Base-by-base conservation (phyloP, 2,329 filamentous ascomycete genomes). In the Phaeosphaeria sp. region DNA sequence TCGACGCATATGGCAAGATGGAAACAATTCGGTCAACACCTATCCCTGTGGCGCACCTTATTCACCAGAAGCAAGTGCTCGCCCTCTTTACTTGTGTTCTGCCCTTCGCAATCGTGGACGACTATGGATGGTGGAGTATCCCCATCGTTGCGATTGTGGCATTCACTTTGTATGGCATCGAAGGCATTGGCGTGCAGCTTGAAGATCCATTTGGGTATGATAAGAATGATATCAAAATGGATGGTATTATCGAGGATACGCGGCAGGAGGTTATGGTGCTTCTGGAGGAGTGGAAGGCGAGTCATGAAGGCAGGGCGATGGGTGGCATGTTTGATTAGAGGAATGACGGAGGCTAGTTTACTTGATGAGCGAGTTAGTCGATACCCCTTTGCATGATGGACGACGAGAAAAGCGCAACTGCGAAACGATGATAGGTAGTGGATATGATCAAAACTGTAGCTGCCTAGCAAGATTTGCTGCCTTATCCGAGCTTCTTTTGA, bases 191-290 rank as follows among this genome's bases (percentile, higher is more conserved):
- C 11, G 82, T 81, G 3, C 86, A 88, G 71, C 77, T 89, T 1
- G 87, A 89, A 68, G 87, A 89, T 68, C 87, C 87, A 1, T 89
- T 89, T 69, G 87, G 87, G 1, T 87, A 87, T 55, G 87, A 88
- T 62, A 82, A 83, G 67, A 88, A 88, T 55, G 87, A 89, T 68
- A 89, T 89, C 74, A 88, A 88, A 68, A 87, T 89, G 82, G 87
- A 89, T 71, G 86, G 85, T 3, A 84, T 89, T 49, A 84, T 86
- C 2, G 86, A 87, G 62, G 87, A 89, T 68, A 78, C 85, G 44
- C 77, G 84, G 57, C 79, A 79, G 40, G 87, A 89, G 73, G 81
- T 86, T 18, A 81, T 82, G 60, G 86, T 86, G 6, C 73, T 88
- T 65, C 67, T 89, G 22, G 80, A 82, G 15, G 86, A 87, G 70